Percentiles rank a stretch among this genome's conserved stretches.
phyloP scores from a whole-genome alignment of 352 stramenopile genomes.

The Globisporangium splendens region DNA sequence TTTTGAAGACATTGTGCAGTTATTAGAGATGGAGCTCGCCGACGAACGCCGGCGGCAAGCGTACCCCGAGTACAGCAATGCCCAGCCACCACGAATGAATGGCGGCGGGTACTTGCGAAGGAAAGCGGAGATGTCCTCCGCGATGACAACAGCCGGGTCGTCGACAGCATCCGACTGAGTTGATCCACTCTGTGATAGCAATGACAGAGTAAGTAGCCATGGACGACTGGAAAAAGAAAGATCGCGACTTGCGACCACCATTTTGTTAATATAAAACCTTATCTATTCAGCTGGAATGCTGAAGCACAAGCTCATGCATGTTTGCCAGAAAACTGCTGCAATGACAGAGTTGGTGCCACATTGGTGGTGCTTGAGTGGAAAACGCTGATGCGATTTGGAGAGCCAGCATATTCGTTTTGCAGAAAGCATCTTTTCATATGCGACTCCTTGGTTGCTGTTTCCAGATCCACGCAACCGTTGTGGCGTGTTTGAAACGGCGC shows the following conservation, averaged over 20 bases:
- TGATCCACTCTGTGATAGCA: too few relatives aligned
- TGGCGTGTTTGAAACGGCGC: conserved; percentile 3
- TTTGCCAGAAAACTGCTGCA: neutral
- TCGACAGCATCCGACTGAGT: conserved; percentile 5
- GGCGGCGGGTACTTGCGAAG: conserved; percentile 9
- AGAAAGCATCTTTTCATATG: neutral
- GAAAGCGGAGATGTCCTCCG: conserved; percentile 2
- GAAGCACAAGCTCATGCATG: neutral
- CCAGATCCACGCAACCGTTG: neutral
- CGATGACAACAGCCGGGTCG: conserved; percentile 1
- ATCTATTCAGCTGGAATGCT: conserved; percentile 10
- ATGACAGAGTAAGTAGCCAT: too few relatives aligned
- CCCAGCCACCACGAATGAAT: neutral
- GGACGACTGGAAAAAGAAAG: too few relatives aligned
- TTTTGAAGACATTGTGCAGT: conserved; percentile 78
- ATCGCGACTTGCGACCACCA: too few relatives aligned
- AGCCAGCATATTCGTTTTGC: neutral
- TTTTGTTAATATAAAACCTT: conserved; percentile 9
- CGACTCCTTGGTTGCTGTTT: conserved; percentile 1
- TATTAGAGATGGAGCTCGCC: conserved; percentile 68
- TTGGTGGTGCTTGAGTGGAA: too few relatives aligned
- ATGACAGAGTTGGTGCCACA: too few relatives aligned
- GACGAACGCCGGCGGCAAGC: conserved; percentile 40
- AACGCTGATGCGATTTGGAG: too few relatives aligned
- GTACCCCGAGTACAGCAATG: conserved; percentile 1